Percentiles rank a stretch among this genome's conserved stretches.
Conservation (phyloP, 139 green algal genomes). For the Pleodorina starrii region DNA sequence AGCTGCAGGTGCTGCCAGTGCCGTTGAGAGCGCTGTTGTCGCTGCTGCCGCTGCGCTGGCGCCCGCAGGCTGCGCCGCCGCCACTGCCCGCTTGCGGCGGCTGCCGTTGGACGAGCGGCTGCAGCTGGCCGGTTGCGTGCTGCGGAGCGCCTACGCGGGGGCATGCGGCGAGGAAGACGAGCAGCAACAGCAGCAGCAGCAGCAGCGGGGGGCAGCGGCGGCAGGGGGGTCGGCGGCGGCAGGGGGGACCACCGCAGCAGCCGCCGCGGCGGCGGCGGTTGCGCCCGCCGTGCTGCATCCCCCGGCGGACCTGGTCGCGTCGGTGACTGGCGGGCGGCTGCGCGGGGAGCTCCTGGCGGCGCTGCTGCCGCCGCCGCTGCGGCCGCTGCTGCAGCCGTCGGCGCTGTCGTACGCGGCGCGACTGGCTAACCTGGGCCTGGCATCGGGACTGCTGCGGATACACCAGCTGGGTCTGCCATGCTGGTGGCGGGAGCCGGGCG, state of each 20-base stretch:
- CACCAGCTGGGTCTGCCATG: conserved; percentile 7
- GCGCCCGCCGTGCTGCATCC: not conserved
- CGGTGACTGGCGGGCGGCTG: not conserved
- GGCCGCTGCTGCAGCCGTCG: conserved; percentile 8
- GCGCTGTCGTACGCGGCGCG: conserved; percentile 28
- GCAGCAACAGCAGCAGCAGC: too few species aligned
- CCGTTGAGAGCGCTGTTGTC: too few species aligned
- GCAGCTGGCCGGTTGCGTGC: not conserved
- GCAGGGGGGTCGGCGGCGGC: not conserved
- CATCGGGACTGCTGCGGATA: not conserved
- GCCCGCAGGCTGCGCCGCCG: not conserved
- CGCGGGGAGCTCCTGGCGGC: not conserved
- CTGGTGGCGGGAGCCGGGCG: conserved; percentile 24
- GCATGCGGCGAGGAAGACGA: not conserved
- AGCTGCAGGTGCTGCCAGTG: too few species aligned
- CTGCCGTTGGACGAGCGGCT: not conserved
- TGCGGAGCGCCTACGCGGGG: not conserved
- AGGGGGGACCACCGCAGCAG: not conserved
- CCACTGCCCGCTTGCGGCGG: not conserved
- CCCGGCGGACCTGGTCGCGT: not conserved
- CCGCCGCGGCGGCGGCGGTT: too few species aligned
- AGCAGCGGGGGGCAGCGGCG: not conserved
- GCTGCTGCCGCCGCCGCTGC: conserved; percentile 38
- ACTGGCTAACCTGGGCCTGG: not conserved
- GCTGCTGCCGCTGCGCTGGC: too few species aligned